These are phyloP conservation scores for Sextonia rubra DNA, from an alignment of 164 flowering plant species.

Conservation along the genomic window DNA sequence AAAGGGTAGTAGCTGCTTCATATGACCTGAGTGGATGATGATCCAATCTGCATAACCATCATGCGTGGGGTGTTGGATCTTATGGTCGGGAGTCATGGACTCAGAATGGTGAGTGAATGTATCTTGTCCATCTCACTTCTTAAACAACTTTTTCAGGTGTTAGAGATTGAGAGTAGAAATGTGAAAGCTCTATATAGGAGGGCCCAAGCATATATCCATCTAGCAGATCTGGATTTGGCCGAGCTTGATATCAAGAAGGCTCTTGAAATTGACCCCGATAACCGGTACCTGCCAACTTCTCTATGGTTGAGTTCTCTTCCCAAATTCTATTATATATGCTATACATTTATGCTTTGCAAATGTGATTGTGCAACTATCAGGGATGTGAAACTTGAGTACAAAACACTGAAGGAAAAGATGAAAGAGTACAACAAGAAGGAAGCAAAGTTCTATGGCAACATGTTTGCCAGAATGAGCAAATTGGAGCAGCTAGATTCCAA, in stretches of 20 bases:
- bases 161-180: constrained; percentile 67
- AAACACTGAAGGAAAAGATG: constrained; percentile 68
- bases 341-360: too few species aligned
- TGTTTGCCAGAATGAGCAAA: constrained; percentile 74
- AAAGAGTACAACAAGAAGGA: constrained; percentile 90
- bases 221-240: constrained; percentile 77
- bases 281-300: constrained; percentile 41
- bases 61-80: too few species aligned
- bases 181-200: constrained; percentile 94
- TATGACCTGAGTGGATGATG: too few species aligned
- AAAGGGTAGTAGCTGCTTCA: too few species aligned
- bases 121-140: too few species aligned
- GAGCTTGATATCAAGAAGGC: constrained; percentile 93
- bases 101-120: too few species aligned
- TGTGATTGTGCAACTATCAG: constrained; percentile 19
- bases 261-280: constrained; percentile 87
- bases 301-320: too few species aligned
- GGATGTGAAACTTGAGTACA: constrained; percentile 91
- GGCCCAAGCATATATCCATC: constrained; percentile 77
- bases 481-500: constrained; percentile 27
- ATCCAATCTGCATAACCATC: too few species aligned
- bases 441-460: constrained; percentile 85
- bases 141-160: constrained; percentile 34
- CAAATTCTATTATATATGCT: too few species aligned
- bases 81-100: too few species aligned